Base-by-base conservation (phyloP, 352 stramenopile species). In the Phytophthora tentaculata region DNA sequence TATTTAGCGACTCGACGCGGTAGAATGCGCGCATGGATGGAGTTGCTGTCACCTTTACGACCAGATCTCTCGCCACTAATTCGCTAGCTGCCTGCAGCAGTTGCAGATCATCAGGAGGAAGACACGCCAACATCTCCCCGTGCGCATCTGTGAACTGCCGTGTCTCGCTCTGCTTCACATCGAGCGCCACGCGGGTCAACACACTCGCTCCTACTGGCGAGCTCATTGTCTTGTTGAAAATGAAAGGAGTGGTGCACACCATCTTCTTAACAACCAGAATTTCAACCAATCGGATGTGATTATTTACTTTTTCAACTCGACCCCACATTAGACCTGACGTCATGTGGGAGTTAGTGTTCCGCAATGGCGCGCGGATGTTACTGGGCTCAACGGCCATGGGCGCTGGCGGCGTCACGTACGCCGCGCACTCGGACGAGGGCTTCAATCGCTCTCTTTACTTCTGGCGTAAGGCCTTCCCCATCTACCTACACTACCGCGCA, bases 381-480 rank as follows among this genome's bases (percentile, higher is more conserved):
- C 63, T 92, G 37, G 79, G 64, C 51, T 84, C 82, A 28, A 81
- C 80, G 20, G 83, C 74, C 13, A 73, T 71, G 8, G 76, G 80
- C 19, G 63, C 76, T 1, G 73, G 76, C 8, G 81, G 81, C 49
- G 73, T 90, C 10, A 76, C 84, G 41, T 87, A 87, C 67, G 74
- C 87, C 19, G 69, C 81, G 17, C 73, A 93, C 24, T 80, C 73
- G 19, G 87, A 96, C 61, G 89, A 96, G 56, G 89, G 89, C 41
- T 94, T 96, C 68, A 69, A 73, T 22, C 83, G 89, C 6, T 94
- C 86, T 16, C 64, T 94, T 3, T 92, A 90, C 76, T 96, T 96
- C 67, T 96, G 88, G 84, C 83, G 86, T 63, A 92, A 94, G 65
- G 89, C 86, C 12, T 92, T 96, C 72, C 89, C 89, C 41, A 92